phyloP scores from a whole-genome alignment of 169 alveolate species.

The Eimeria maxima region DNA sequence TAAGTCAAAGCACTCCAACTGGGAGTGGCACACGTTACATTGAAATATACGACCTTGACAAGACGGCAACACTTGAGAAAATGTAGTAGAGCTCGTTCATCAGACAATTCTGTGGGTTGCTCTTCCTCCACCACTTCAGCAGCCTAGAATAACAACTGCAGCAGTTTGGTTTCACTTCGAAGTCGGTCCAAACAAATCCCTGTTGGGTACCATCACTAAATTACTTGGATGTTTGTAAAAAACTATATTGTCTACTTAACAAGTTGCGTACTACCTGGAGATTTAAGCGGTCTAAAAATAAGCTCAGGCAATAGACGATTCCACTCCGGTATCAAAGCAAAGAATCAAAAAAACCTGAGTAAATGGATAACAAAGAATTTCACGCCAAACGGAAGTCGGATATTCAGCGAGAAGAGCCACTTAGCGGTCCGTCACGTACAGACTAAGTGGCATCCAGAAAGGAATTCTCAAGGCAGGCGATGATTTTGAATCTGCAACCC shows the following conservation, averaged over 20 bases:
- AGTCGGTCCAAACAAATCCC: neutral
- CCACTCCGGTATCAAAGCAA: neutral
- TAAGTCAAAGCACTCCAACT: too few relatives aligned
- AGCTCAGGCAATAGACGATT: neutral
- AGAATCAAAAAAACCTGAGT: neutral
- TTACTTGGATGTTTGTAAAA: neutral
- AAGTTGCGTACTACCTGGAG: neutral
- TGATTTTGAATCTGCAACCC: neutral
- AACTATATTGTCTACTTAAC: neutral
- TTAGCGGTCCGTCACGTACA: neutral
- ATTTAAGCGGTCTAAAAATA: neutral
- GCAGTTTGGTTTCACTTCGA: neutral
- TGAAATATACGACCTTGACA: neutral
- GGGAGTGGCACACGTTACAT: neutral
- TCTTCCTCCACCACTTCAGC: neutral
- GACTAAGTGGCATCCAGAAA: neutral
- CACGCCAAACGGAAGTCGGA: too few relatives aligned
- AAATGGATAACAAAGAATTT: neutral
- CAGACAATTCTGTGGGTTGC: neutral
- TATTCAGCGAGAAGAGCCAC: neutral
- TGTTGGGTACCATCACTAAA: neutral
- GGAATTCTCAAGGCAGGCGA: neutral
- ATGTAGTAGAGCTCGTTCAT: neutral
- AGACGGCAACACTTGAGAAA: neutral
- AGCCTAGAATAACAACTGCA: neutral